Evolutionary conservation across 345 rosid genomes (phyloP).

Genomic region (Bruguiera sexangula): DNA sequence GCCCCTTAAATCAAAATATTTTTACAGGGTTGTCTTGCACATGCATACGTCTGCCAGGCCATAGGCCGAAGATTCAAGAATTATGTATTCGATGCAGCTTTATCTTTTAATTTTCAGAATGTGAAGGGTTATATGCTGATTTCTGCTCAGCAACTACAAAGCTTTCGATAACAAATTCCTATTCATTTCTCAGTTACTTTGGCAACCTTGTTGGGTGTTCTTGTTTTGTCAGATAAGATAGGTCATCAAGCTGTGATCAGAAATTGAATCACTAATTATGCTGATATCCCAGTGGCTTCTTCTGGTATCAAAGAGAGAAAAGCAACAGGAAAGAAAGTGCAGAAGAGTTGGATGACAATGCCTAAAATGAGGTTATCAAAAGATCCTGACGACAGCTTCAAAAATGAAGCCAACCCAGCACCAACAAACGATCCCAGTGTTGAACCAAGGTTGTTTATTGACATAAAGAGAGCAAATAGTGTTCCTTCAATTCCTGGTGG

Average conservation of each 20-base stretch:
- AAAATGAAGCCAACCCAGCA: constrained; percentile 76
- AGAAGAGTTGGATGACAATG: constrained; percentile 61
- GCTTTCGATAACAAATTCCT: not conserved
- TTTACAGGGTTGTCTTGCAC: not conserved
- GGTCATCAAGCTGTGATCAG: too few relatives aligned
- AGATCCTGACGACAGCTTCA: constrained; percentile 80
- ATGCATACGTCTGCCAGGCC: not conserved
- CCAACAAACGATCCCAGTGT: constrained; percentile 85
- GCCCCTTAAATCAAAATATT: not conserved
- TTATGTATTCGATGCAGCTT: not conserved
- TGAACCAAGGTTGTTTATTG: constrained; percentile 84
- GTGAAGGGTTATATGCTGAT: not conserved
- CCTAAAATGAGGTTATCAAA: constrained; percentile 77
- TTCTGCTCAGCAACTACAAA: not conserved
- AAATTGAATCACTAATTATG: constrained; percentile 22
- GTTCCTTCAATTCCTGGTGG: constrained; percentile 99
- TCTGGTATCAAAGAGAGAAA: constrained; percentile 82
- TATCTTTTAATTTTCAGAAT: not conserved
- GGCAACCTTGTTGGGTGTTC: not conserved
- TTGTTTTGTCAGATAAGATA: too few relatives aligned
- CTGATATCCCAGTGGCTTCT: constrained; percentile 80
- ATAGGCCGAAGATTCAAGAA: not conserved
- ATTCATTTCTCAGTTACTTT: not conserved
- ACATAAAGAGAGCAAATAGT: constrained; percentile 93
- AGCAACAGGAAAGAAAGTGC: constrained; percentile 69